Percentiles rank a stretch among this genome's conserved stretches.
These are phyloP conservation scores for Penicillium psychrofluorescens DNA, from an alignment of 495 filamentous ascomycete genomes.

Conservation along the genomic window DNA sequence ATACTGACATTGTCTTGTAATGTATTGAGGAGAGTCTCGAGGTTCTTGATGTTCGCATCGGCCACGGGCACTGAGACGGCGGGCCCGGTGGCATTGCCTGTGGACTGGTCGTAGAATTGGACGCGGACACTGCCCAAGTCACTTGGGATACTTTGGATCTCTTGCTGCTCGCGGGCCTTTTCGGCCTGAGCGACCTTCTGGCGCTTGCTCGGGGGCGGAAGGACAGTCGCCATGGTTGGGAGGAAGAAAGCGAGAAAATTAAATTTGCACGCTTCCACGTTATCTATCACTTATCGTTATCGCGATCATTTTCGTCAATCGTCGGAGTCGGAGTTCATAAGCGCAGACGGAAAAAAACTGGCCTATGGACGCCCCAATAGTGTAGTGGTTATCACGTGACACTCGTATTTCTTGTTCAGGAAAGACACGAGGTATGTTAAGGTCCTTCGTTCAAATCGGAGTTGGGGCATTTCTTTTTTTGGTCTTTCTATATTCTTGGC, in stretches of 20 bases:
- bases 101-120: conserved; percentile 81
- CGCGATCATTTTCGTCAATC: too few relatives aligned
- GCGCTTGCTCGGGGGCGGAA: conserved; percentile 87
- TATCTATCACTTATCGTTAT: conserved; percentile 3
- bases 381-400: too few relatives aligned
- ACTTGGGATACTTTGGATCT: conserved; percentile 61
- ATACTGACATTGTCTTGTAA: conserved; percentile 68
- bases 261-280: too few relatives aligned
- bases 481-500: too few relatives aligned
- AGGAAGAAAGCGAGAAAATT: conserved; percentile 14
- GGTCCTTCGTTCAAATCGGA: too few relatives aligned
- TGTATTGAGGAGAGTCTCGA: conserved; percentile 86
- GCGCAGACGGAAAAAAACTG: too few relatives aligned
- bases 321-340: too few relatives aligned
- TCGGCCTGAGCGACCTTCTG: conserved; percentile 72
- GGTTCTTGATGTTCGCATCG: conserved; percentile 81
- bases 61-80: conserved; percentile 76
- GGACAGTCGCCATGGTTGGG: conserved; percentile 70
- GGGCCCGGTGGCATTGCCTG: conserved; percentile 56
- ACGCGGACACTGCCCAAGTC: conserved; percentile 75
- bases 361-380: too few relatives aligned
- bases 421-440: too few relatives aligned
- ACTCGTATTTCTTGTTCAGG: too few relatives aligned
- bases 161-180: conserved; percentile 65
- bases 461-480: too few relatives aligned